These are phyloP conservation scores for Perilla frutescens DNA, from an alignment of 257 asterid species.

Conservation along the genomic window DNA sequence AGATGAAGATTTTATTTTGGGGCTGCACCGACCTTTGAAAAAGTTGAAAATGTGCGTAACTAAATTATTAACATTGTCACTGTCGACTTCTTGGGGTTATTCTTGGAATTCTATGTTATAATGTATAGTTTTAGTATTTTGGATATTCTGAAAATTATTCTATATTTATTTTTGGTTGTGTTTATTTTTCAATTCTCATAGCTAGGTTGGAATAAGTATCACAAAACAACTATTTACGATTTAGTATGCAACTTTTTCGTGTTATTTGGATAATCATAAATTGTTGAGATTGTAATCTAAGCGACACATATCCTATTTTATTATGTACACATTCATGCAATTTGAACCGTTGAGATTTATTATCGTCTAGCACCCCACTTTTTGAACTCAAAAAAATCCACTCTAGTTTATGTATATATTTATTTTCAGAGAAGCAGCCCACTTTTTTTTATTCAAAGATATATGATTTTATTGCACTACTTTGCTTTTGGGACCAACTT, in stretches of 20 bases:
- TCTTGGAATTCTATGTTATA: background rate
- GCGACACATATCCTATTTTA: no score
- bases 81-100: constrained; percentile 6
- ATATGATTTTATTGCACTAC: constrained; percentile 7
- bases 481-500: constrained; percentile 26
- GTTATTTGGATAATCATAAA: background rate
- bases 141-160: background rate
- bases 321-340: no score
- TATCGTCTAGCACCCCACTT: background rate
- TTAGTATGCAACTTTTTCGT: no score
- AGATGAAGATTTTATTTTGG: constrained; percentile 38
- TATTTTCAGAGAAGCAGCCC: background rate
- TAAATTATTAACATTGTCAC: constrained; percentile 28
- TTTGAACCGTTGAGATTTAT: background rate
- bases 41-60: constrained; percentile 29
- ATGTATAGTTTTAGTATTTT: background rate
- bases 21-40: constrained; percentile 45
- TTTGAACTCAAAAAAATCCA: background rate
- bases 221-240: no score
- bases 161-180: background rate
- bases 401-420: background rate
- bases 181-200: background rate
- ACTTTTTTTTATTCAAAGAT: constrained; percentile 28
- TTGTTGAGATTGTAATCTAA: background rate
- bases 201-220: background rate